These are phyloP conservation scores for Ceratocystis cubensis DNA, from an alignment of 2,329 filamentous ascomycete species.

Conservation along the genomic window DNA sequence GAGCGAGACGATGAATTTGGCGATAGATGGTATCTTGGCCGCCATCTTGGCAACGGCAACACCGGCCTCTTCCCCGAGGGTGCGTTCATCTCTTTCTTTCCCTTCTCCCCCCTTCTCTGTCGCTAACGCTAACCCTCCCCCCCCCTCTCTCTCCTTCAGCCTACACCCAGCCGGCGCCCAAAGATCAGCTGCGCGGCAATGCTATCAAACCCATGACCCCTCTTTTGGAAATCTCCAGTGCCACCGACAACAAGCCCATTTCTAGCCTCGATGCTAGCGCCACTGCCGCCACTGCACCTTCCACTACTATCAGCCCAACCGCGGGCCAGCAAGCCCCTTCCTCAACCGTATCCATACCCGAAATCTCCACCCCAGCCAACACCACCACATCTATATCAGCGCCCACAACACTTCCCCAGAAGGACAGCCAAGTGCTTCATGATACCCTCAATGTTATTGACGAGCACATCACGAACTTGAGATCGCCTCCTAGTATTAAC, in stretches of 20 bases:
- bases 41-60: slow-evolving; percentile 58
- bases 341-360: slow-evolving; percentile 24
- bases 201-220: slow-evolving; percentile 26
- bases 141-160: slow-evolving; percentile 32
- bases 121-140: background rate
- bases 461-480: slow-evolving; percentile 86
- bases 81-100: slow-evolving; percentile 30
- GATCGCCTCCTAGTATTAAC: slow-evolving; percentile 42
- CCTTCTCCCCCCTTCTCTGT: slow-evolving; percentile 10
- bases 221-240: slow-evolving; percentile 26
- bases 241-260: slow-evolving; percentile 14
- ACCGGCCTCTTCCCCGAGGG: slow-evolving; percentile 76
- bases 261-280: background rate
- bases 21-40: slow-evolving; percentile 73
- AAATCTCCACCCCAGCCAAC: slow-evolving; percentile 25
- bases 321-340: background rate
- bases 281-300: background rate
- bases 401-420: slow-evolving; percentile 29
- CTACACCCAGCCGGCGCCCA: slow-evolving; percentile 47
- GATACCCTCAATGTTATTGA: slow-evolving; percentile 94
- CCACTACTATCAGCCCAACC: slow-evolving; percentile 24
- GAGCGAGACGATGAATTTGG: slow-evolving; percentile 82
- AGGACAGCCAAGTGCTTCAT: slow-evolving; percentile 66
- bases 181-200: slow-evolving; percentile 29
- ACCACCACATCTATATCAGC: slow-evolving; percentile 24